Evolutionary conservation across 148 eudicot genomes (phyloP).

Genomic region (Silene conica): DNA sequence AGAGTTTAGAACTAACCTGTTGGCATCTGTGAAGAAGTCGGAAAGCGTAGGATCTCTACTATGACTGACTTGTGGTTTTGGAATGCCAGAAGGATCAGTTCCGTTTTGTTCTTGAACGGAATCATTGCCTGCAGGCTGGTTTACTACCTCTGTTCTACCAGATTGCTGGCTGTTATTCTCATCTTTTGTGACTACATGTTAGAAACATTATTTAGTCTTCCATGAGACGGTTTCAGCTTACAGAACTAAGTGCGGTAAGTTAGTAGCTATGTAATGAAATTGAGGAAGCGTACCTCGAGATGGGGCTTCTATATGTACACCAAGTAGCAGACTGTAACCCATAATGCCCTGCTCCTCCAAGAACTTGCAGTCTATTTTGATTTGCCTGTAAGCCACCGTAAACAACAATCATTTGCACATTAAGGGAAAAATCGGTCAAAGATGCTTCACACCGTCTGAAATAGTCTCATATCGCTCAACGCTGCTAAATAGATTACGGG

Average conservation of each 20-base stretch:
- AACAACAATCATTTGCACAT: not conserved
- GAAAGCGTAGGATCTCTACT: constrained; percentile 42
- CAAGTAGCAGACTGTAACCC: constrained; percentile 43
- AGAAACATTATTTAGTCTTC: not conserved
- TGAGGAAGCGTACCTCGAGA: constrained; percentile 19
- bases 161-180: constrained; percentile 8
- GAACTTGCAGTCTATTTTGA: constrained; percentile 37
- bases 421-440: not conserved
- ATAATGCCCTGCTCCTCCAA: constrained; percentile 36
- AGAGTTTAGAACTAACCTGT: constrained; percentile 26
- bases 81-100: constrained; percentile 16
- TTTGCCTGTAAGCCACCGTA: constrained; percentile 30
- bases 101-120: constrained; percentile 14
- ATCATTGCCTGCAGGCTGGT: not conserved
- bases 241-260: too few relatives aligned
- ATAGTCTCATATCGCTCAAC: too few relatives aligned
- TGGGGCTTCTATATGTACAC: constrained; percentile 28
- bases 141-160: not conserved
- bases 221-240: not conserved
- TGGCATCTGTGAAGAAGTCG: constrained; percentile 24
- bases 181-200: constrained; percentile 2
- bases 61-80: constrained; percentile 16
- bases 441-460: too few relatives aligned
- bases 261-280: not conserved
- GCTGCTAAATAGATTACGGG: too few relatives aligned